These are phyloP conservation scores for Stagonosporopsis tanaceti DNA, from an alignment of 2,329 filamentous ascomycete genomes.

Conservation along the genomic window DNA sequence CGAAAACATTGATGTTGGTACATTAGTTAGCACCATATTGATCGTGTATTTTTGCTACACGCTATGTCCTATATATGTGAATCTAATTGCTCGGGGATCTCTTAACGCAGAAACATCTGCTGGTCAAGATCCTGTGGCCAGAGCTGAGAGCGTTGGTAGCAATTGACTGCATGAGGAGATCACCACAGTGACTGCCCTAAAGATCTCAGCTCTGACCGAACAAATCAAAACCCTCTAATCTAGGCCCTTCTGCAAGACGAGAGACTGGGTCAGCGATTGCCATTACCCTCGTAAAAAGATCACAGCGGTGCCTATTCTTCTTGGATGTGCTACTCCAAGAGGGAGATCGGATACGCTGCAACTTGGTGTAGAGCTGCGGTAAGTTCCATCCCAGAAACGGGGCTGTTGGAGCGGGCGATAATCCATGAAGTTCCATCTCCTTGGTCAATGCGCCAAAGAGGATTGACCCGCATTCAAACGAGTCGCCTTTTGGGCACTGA, in stretches of 20 bases:
- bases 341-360: not conserved
- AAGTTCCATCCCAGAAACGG: not conserved
- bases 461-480: not conserved
- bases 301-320: not conserved
- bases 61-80: no score
- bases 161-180: no score
- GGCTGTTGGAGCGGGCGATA: not conserved
- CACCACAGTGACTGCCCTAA: no score
- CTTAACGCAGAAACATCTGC: no score
- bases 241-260: not conserved
- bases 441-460: not conserved
- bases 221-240: not conserved
- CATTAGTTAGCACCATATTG: no score
- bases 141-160: no score
- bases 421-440: not conserved
- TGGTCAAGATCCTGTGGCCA: no score
- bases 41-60: no score
- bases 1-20: no score
- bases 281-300: not conserved
- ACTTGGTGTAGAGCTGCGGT: not conserved
- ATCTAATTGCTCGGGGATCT: no score
- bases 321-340: not conserved
- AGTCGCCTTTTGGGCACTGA: not conserved
- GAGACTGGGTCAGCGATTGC: not conserved
- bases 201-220: no score